Evolutionary conservation across 73 alveolate species (phyloP).

Genomic region (Symbiodinium pilosum): DNA sequence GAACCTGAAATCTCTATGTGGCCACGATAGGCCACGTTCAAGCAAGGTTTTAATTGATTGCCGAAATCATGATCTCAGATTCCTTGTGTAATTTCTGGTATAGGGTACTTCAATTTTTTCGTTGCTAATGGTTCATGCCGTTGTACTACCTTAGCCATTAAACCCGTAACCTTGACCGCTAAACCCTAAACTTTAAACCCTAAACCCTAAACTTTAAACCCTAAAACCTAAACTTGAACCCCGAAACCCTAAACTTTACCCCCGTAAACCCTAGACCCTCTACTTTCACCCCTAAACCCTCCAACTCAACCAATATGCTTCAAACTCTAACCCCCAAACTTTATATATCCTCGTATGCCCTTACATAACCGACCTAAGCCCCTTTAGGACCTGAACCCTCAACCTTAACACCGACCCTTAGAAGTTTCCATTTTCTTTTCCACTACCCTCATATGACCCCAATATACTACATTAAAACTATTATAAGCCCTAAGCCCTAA

Average conservation of each 20-base stretch:
- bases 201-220: neutral
- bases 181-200: neutral
- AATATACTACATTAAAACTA: constrained; percentile 31
- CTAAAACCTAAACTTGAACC: neutral
- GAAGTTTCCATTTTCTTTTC: no score
- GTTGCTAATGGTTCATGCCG: no score
- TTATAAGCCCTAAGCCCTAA: neutral
- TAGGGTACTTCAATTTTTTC: no score
- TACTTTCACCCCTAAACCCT: no score
- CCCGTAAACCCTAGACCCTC: no score
- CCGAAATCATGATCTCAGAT: no score
- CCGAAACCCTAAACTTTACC: neutral
- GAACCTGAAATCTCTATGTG: no score
- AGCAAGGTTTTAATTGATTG: no score
- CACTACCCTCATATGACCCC: constrained; percentile 35
- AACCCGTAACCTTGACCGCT: neutral
- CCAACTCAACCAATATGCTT: neutral
- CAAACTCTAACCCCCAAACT: neutral
- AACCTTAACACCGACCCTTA: neutral
- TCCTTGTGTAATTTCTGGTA: no score
- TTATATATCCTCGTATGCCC: no score
- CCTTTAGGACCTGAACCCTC: neutral
- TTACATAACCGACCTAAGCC: neutral
- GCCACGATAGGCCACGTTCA: no score
- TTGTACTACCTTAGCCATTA: neutral